Conservation (phyloP, 495 filamentous ascomycete genomes). For the Penicillium lagena region DNA sequence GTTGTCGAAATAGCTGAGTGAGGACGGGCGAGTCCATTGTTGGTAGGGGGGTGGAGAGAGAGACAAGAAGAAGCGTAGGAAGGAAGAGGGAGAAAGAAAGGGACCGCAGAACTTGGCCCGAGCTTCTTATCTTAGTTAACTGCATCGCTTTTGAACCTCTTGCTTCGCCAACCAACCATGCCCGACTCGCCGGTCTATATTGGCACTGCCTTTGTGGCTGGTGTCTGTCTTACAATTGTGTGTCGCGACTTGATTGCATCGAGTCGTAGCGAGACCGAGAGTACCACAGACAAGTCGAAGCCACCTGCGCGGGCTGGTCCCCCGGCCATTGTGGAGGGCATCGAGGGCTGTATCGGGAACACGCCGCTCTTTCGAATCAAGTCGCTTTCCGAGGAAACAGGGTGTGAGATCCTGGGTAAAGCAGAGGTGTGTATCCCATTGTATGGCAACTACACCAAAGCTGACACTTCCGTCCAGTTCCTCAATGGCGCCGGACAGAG, state of each 20-base stretch:
- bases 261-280: slow-evolving; percentile 36
- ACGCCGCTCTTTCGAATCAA: slow-evolving; percentile 87
- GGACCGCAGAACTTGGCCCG: slow-evolving; percentile 14
- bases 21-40: slow-evolving; percentile 80
- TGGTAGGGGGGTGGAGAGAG: not conserved
- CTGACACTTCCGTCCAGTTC: slow-evolving; percentile 39
- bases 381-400: slow-evolving; percentile 83
- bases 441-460: not conserved
- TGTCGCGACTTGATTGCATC: slow-evolving; percentile 65
- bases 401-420: slow-evolving; percentile 88
- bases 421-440: slow-evolving; percentile 57
- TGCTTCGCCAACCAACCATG: slow-evolving; percentile 7
- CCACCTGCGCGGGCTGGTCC: slow-evolving; percentile 29
- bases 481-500: slow-evolving; percentile 93
- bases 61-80: slow-evolving; percentile 1
- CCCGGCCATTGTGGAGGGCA: slow-evolving; percentile 54
- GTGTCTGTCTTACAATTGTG: slow-evolving; percentile 63
- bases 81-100: not conserved
- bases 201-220: slow-evolving; percentile 65
- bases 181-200: slow-evolving; percentile 39
- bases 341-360: slow-evolving; percentile 91
- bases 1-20: slow-evolving; percentile 71
- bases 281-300: not conserved
- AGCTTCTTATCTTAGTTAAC: slow-evolving; percentile 14
- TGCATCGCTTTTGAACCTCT: no score